phyloP scores from a whole-genome alignment of 805 yeast genomes.

The Kurtzmaniella fragi region DNA sequence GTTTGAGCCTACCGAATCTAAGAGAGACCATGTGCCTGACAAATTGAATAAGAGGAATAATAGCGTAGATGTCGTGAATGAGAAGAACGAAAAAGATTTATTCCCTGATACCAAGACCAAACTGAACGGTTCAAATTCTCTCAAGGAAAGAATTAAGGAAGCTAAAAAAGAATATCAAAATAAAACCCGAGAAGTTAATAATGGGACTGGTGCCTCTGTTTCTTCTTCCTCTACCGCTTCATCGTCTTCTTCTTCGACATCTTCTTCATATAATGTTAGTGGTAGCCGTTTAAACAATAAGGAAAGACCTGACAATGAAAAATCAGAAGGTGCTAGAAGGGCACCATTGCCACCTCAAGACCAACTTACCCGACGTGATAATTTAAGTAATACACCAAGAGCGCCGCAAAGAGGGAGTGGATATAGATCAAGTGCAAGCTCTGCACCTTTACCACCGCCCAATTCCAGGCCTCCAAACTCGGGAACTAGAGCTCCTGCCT shows the following conservation, averaged over 20 bases:
- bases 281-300: not conserved
- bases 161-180: constrained; percentile 2
- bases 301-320: constrained; percentile 1
- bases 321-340: constrained; percentile 9
- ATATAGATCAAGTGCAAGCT: constrained; percentile 5
- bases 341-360: constrained; percentile 21
- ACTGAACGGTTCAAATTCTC: not conserved
- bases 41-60: not conserved
- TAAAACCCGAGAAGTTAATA: constrained; percentile 1
- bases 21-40: too few relatives aligned
- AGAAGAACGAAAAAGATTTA: not conserved
- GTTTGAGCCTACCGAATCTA: constrained; percentile 3
- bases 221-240: not conserved
- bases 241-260: not conserved
- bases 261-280: not conserved
- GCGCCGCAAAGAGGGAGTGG: constrained; percentile 6
- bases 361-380: constrained; percentile 8
- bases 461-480: constrained; percentile 1
- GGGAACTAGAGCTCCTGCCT: not conserved
- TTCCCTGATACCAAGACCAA: not conserved
- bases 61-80: constrained; percentile 1
- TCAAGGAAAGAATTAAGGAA: constrained; percentile 1
- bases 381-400: constrained; percentile 1
- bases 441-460: constrained; percentile 10
- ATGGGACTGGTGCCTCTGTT: not conserved